phyloP scores from a whole-genome alignment of 129 eudicot species.

The Sambucus nigra region DNA sequence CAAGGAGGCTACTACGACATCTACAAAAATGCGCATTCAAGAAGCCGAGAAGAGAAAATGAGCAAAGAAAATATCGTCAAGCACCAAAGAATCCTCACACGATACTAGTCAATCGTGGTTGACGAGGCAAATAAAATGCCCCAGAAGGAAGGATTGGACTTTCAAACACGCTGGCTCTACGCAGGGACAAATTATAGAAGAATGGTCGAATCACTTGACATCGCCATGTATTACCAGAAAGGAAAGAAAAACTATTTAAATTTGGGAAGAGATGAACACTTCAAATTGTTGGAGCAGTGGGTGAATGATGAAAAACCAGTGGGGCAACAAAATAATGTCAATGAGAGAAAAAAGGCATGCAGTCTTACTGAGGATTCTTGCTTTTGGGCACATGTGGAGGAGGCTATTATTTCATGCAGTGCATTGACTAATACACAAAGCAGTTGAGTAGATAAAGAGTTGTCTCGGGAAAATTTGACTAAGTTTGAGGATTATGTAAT shows the following conservation, averaged over 20 bases:
- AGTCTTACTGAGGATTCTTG: constrained; percentile 45
- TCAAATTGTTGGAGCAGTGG: constrained; percentile 37
- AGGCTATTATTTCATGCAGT: constrained; percentile 21
- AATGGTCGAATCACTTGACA: constrained; percentile 49
- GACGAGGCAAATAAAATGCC: constrained; percentile 24
- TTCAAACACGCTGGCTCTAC: constrained; percentile 27
- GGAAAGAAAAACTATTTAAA: constrained; percentile 14
- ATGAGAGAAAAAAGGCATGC: constrained; percentile 14
- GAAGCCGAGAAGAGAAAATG: not conserved
- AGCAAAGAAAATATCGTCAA: constrained; percentile 7
- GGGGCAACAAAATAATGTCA: not conserved
- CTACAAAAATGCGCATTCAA: constrained; percentile 17
- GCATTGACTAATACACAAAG: constrained; percentile 12
- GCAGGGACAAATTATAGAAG: constrained; percentile 44
- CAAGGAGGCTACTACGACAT: constrained; percentile 37
- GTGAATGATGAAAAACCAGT: constrained; percentile 14
- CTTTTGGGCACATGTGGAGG: constrained; percentile 61
- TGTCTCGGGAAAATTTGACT: not conserved
- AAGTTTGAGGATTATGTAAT: constrained; percentile 31
- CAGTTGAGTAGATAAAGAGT: not conserved
- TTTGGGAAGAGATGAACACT: constrained; percentile 18
- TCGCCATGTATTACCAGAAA: constrained; percentile 32
- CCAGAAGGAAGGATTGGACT: constrained; percentile 26
- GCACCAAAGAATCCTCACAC: constrained; percentile 8
- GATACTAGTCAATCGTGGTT: constrained; percentile 30